A percentile compares a stretch with the other conserved stretches of the same genome.
Evolutionary conservation across 2,329 filamentous ascomycete species (phyloP).

Genomic region (Botrytis fragariae): DNA sequence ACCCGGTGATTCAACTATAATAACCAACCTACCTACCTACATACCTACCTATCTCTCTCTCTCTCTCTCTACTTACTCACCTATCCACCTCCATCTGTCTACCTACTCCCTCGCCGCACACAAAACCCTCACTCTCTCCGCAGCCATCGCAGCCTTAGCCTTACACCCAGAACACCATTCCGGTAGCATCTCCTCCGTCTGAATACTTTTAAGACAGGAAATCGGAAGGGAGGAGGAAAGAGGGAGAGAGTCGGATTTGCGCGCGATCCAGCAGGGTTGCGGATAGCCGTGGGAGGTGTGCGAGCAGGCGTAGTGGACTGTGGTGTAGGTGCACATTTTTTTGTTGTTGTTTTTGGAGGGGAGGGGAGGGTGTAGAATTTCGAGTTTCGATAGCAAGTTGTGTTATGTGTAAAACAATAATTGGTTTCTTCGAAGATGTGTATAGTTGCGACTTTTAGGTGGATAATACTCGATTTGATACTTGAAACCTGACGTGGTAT

Average conservation of each 20-base stretch:
- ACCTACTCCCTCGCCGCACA: background rate
- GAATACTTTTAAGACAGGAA: background rate
- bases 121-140: background rate
- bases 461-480: too few relatives aligned
- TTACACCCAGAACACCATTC: conserved; percentile 5
- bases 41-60: too few relatives aligned
- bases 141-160: background rate
- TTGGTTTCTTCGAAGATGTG: background rate
- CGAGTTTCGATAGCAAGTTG: too few relatives aligned
- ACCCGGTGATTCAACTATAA: too few relatives aligned
- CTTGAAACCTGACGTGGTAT: background rate
- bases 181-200: background rate
- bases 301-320: background rate
- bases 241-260: background rate
- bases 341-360: background rate
- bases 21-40: background rate
- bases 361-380: background rate
- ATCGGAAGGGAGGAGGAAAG: background rate
- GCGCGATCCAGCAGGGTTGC: background rate
- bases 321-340: background rate
- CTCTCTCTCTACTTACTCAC: background rate
- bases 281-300: background rate
- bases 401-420: background rate
- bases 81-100: background rate
- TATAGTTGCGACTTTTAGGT: background rate